A percentile compares a stretch with the other conserved stretches of the same genome.
Evolutionary conservation across 768 basidiomycete genomes (phyloP).

Genomic region (Amanita subjunquillea): DNA sequence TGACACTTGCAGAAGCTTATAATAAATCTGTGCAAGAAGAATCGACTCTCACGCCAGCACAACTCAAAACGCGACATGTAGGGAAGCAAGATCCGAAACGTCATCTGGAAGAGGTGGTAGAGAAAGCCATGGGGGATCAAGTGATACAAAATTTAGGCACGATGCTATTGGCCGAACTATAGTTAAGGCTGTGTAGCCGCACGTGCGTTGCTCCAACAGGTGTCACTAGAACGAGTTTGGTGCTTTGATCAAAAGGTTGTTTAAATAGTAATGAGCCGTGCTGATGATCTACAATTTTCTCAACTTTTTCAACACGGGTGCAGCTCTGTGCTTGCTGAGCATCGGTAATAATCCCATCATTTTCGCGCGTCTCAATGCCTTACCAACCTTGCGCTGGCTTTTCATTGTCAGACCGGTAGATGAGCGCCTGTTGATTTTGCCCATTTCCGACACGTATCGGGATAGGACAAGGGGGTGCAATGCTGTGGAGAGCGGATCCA

Average conservation of each 20-base stretch:
- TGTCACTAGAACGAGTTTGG: too few species aligned
- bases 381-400: conserved; percentile 69
- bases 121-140: conserved; percentile 96
- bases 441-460: conserved; percentile 60
- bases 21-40: conserved; percentile 98
- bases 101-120: conserved; percentile 94
- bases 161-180: conserved; percentile 89
- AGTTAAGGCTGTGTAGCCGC: conserved; percentile 15
- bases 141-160: conserved; percentile 93
- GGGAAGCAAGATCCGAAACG: conserved; percentile 98
- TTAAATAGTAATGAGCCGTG: too few species aligned
- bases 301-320: not conserved
- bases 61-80: conserved; percentile 94
- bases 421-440: conserved; percentile 66
- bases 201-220: conserved; percentile 2
- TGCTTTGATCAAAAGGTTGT: too few species aligned
- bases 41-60: conserved; percentile 85
- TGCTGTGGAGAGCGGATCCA: conserved; percentile 68
- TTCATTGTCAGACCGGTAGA: conserved; percentile 66
- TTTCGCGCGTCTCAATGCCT: conserved; percentile 81
- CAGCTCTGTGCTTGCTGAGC: conserved; percentile 23
- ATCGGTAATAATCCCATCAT: conserved; percentile 82
- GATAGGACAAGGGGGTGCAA: conserved; percentile 50
- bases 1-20: conserved; percentile 84
- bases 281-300: too few species aligned